A percentile compares a stretch with the other conserved stretches of the same genome.
These are phyloP conservation scores for Phaeosphaeria sp. DNA, from an alignment of 2,329 filamentous ascomycete species.

Conservation along the genomic window DNA sequence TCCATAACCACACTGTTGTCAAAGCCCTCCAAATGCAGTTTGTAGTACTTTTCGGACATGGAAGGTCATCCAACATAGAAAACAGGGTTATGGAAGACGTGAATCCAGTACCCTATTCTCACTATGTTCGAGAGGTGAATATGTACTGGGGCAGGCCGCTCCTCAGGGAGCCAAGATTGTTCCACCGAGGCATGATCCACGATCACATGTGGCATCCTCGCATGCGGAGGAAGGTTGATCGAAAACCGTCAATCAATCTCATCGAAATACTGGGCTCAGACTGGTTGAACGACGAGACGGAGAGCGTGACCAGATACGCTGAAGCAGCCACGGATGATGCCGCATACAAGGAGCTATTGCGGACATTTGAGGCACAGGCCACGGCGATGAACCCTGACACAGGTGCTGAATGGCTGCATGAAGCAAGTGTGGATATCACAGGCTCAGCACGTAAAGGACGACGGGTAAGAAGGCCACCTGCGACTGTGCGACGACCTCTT, in stretches of 20 bases:
- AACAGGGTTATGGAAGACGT: conserved; percentile 34
- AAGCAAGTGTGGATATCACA: conserved; percentile 1
- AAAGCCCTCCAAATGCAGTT: conserved; percentile 37
- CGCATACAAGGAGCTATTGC: not conserved
- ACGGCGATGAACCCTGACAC: not conserved
- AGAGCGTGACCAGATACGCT: conserved; percentile 1
- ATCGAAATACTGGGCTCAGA: conserved; percentile 11
- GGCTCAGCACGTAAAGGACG: not conserved
- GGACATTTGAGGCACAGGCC: conserved; percentile 1
- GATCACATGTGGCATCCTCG: conserved; percentile 25
- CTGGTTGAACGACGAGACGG: not conserved
- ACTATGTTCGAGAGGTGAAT: conserved; percentile 37
- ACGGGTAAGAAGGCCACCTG: not conserved
- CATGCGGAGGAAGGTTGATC: conserved; percentile 11
- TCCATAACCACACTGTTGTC: conserved; percentile 33
- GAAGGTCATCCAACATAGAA: conserved; percentile 22
- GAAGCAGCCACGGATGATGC: not conserved
- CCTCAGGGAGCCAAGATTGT: conserved; percentile 28
- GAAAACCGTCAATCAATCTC: conserved; percentile 9
- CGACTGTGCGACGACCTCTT: not conserved
- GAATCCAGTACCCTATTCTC: conserved; percentile 27
- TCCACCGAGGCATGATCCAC: conserved; percentile 10
- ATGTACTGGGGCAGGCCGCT: conserved; percentile 35
- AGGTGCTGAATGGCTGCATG: conserved; percentile 2
- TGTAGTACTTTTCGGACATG: conserved; percentile 37